phyloP scores from a whole-genome alignment of 2,329 filamentous ascomycete genomes.

The Dothiorella sarmentorum region DNA sequence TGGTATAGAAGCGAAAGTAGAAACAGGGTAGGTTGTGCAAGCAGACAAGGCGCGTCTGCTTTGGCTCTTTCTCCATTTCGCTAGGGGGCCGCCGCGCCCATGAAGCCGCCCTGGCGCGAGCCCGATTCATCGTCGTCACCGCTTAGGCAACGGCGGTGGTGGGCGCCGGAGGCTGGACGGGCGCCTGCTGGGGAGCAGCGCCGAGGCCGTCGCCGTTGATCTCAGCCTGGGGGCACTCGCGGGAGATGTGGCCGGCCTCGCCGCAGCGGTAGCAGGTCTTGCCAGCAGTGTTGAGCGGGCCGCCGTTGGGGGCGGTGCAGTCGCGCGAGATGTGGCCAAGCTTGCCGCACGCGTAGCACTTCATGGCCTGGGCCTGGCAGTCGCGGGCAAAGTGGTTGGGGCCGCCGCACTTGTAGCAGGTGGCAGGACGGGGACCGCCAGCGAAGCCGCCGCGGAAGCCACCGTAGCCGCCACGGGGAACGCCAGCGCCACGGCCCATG shows the following conservation, averaged over 20 bases:
- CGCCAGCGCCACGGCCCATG: constrained; percentile 61
- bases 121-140: constrained; percentile 6
- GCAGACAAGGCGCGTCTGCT: neutral
- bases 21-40: constrained; percentile 14
- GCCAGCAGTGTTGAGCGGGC: constrained; percentile 88
- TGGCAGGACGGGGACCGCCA: constrained; percentile 62
- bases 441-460: constrained; percentile 70
- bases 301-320: constrained; percentile 95
- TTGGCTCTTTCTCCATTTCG: neutral
- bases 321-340: constrained; percentile 90
- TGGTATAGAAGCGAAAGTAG: constrained; percentile 20
- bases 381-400: constrained; percentile 98
- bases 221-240: constrained; percentile 82
- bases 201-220: constrained; percentile 42
- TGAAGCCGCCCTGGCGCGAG: constrained; percentile 17
- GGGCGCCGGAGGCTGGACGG: constrained; percentile 41
- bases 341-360: constrained; percentile 97
- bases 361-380: constrained; percentile 97
- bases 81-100: constrained; percentile 8
- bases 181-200: constrained; percentile 30
- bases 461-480: constrained; percentile 68
- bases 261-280: constrained; percentile 99
- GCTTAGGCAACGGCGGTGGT: constrained; percentile 39
- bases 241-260: constrained; percentile 91
- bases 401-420: constrained; percentile 69